Evolutionary conservation across 495 filamentous ascomycete species (phyloP).

Genomic region (Lepraria neglecta): DNA sequence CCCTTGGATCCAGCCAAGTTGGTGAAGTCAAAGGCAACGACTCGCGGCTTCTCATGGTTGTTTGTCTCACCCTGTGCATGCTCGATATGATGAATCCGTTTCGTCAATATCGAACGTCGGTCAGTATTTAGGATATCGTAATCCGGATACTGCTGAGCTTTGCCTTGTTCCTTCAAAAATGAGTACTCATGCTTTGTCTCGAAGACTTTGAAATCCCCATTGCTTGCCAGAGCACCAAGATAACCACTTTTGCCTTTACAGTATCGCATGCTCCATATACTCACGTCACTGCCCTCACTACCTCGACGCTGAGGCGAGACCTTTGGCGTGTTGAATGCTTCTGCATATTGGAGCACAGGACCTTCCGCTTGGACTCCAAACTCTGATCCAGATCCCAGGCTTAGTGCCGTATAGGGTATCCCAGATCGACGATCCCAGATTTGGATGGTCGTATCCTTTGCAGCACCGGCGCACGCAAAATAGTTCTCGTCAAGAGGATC

Average conservation of each 20-base stretch:
- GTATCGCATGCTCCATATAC: constrained; percentile 74
- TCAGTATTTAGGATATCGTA: constrained; percentile 36
- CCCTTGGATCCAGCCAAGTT: constrained; percentile 55
- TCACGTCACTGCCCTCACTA: constrained; percentile 40
- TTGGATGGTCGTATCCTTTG: constrained; percentile 62
- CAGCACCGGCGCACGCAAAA: constrained; percentile 77
- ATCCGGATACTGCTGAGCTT: constrained; percentile 8
- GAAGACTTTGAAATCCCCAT: constrained; percentile 69
- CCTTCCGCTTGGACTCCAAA: constrained; percentile 27
- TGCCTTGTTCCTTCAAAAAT: constrained; percentile 28
- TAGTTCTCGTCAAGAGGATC: constrained; percentile 89
- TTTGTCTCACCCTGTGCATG: constrained; percentile 41
- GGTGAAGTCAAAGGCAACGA: constrained; percentile 86
- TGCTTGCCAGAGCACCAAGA: constrained; percentile 69
- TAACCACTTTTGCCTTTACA: constrained; percentile 65
- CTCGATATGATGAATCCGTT: constrained; percentile 43
- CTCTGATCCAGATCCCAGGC: constrained; percentile 35
- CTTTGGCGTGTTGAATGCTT: constrained; percentile 50
- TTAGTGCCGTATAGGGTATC: constrained; percentile 40
- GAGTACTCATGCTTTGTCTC: constrained; percentile 59
- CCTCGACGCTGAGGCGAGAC: constrained; percentile 37
- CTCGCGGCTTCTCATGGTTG: constrained; percentile 51
- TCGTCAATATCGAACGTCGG: constrained; percentile 41
- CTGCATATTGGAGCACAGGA: constrained; percentile 60
- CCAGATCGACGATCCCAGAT: constrained; percentile 84